Conservation (phyloP, 2,329 filamentous ascomycete genomes). For the Exophiala aquamarina region DNA sequence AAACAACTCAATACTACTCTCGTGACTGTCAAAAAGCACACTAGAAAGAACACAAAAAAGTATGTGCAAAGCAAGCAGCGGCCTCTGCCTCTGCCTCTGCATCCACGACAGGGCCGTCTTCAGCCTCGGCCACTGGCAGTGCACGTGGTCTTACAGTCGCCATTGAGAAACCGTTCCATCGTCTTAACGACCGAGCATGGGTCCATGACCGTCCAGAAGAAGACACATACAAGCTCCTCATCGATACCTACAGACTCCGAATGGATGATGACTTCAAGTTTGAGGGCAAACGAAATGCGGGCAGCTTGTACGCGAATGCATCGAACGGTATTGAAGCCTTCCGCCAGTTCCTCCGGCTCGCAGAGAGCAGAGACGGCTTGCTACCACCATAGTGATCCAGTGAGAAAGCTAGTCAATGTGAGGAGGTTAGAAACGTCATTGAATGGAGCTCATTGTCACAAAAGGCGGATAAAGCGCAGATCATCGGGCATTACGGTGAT, state of each 20-base stretch:
- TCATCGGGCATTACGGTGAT: slow-evolving; percentile 48
- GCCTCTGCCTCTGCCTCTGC: too few species aligned
- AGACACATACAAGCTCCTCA: slow-evolving; percentile 48
- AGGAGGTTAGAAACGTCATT: slow-evolving; percentile 22
- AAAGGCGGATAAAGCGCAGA: too few species aligned
- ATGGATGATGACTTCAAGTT: slow-evolving; percentile 39
- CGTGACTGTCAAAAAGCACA: too few species aligned
- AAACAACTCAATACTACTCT: too few species aligned
- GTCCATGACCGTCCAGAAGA: slow-evolving; percentile 45
- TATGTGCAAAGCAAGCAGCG: slow-evolving; percentile 4
- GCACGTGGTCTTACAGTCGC: too few species aligned
- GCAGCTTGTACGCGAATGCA: slow-evolving; percentile 33
- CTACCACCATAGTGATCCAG: slow-evolving; percentile 48
- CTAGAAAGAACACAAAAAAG: slow-evolving; percentile 51
- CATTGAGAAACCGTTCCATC: slow-evolving; percentile 40
- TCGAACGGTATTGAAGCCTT: slow-evolving; percentile 3
- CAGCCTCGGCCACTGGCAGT: too few species aligned
- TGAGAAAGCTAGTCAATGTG: slow-evolving; percentile 41
- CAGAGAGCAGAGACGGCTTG: slow-evolving; percentile 1
- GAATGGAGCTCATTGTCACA: too few species aligned
- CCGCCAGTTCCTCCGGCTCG: slow-evolving; percentile 6
- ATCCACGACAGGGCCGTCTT: too few species aligned
- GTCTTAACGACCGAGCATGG: slow-evolving; percentile 42
- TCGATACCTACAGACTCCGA: slow-evolving; percentile 52
- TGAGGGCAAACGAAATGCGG: slow-evolving; percentile 29